Evolutionary conservation across 768 basidiomycete genomes (phyloP), one percentile per base, ranked within the genome.

Genomic region (Russula griseocarnosa): DNA sequence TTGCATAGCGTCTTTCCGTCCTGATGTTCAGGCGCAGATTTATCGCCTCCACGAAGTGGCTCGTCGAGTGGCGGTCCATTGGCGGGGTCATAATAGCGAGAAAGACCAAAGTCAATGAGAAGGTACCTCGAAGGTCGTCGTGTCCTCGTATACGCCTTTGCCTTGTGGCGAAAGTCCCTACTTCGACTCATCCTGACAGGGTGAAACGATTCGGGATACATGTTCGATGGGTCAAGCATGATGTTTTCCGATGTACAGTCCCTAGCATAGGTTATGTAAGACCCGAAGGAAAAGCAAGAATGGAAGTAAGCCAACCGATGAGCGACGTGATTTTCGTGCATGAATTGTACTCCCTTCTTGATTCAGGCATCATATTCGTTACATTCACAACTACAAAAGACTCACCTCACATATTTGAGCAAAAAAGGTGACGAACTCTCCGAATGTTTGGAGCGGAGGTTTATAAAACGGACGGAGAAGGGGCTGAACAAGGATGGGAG

Each of bases 331-430:
- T 67, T 38, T 20, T 67, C 60, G 14, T 67, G 66, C 66, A 66
- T 55, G 40, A 66, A 66, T 42, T 66, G 44, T 1, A 66, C 22
- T 5, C 50, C 60, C 58, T n/a, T n/a, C n/a, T n/a, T n/a, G n/a
- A n/a, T n/a, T n/a, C n/a, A n/a, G n/a, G n/a, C n/a, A n/a, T n/a
- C n/a, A n/a, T n/a, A n/a, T n/a, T n/a, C n/a, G n/a, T n/a, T n/a
- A n/a, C n/a, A n/a, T n/a, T n/a, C n/a, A n/a, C n/a, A n/a, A n/a
- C n/a, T n/a, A n/a, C n/a, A n/a, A n/a, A n/a, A n/a, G n/a, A 55
- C 62, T 3, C 11, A 76, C 78, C 71, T 78, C 77, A n/a, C 79
- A 70, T 0, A 77, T 42, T 56, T 79, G 77, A 0, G 61, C 51
- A 34, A 76, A 65, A 49, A 72, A 77, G 2, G 71, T 72, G 0